Percentiles rank a stretch among this genome's conserved stretches.
Conservation (phyloP, 768 basidiomycete species). For the Boletus pseudo-olivaceus region DNA sequence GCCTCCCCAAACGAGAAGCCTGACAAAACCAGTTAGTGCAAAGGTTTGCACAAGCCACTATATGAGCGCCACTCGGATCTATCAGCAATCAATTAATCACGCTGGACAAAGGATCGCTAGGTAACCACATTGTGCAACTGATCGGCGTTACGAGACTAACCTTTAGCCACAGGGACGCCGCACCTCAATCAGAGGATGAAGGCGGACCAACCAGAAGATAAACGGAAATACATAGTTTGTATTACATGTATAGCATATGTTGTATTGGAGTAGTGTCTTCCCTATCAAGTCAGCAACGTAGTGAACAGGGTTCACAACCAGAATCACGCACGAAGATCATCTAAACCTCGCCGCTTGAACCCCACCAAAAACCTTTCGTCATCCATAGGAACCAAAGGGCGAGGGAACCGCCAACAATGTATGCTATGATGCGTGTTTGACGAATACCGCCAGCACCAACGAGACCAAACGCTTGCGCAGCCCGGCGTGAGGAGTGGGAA, state of each 20-base stretch:
- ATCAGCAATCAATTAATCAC: neutral
- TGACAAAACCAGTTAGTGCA: neutral
- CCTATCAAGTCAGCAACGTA: neutral
- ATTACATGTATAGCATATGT: constrained; percentile 5
- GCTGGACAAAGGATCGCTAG: neutral
- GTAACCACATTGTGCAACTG: neutral
- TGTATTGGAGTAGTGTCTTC: neutral
- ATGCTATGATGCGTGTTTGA: constrained; percentile 64
- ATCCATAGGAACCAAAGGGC: constrained; percentile 54
- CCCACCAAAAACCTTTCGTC: constrained; percentile 48
- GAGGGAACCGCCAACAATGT: constrained; percentile 54
- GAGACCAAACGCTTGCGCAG: constrained; percentile 71
- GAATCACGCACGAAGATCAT: constrained; percentile 13
- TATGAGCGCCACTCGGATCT: neutral
- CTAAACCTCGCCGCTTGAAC: constrained; percentile 17
- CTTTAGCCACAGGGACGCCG: neutral
- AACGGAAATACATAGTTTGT: neutral
- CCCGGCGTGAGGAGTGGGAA: constrained; percentile 63
- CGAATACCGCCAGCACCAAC: constrained; percentile 57
- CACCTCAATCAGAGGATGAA: neutral
- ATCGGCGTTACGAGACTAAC: neutral
- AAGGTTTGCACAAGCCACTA: neutral
- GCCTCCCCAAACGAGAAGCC: neutral
- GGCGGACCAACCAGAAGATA: neutral
- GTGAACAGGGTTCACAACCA: neutral